These are phyloP conservation scores for Cyphellophora europaea DNA, from an alignment of 2,329 filamentous ascomycete species.

Conservation along the genomic window DNA sequence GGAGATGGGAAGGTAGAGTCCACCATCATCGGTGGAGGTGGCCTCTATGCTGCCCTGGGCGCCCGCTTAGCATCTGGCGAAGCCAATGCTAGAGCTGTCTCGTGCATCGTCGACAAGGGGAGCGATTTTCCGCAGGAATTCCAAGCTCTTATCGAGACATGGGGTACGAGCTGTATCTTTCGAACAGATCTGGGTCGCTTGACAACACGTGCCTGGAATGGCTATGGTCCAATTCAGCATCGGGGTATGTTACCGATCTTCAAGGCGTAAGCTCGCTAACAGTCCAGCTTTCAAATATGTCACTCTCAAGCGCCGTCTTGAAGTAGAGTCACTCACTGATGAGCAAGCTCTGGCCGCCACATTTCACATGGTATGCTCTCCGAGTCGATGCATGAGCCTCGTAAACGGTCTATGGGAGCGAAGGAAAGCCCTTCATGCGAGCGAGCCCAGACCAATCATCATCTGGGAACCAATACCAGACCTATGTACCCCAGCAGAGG, in stretches of 20 bases:
- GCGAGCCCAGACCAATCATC: conserved; percentile 56
- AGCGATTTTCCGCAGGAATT: conserved; percentile 71
- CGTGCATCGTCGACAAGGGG: conserved; percentile 87
- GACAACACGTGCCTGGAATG: conserved; percentile 90
- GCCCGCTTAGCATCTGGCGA: conserved; percentile 77
- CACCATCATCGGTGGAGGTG: conserved; percentile 73
- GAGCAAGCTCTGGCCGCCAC: conserved; percentile 61
- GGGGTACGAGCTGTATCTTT: conserved; percentile 66
- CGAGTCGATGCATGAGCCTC: conserved; percentile 65
- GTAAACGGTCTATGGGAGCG: conserved; percentile 58
- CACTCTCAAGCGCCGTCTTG: conserved; percentile 76
- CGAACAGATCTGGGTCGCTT: conserved; percentile 56
- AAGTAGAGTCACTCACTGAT: conserved; percentile 59
- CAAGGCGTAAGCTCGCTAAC: conserved; percentile 1
- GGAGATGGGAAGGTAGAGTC: conserved; percentile 58
- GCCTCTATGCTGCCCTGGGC: conserved; percentile 76
- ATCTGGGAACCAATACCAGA: conserved; percentile 96
- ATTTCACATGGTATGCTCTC: conserved; percentile 82
- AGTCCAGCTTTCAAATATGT: conserved; percentile 69
- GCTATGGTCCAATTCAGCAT: conserved; percentile 63
- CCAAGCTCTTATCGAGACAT: conserved; percentile 55
- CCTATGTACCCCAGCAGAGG: conserved; percentile 62
- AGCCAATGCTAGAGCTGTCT: conserved; percentile 56
- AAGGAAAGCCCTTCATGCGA: conserved; percentile 29
- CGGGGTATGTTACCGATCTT: conserved; percentile 33